Evolutionary conservation across 257 asterid genomes (phyloP), one percentile per base, ranked within the genome.

Genomic region (Plectranthus barbatus): DNA sequence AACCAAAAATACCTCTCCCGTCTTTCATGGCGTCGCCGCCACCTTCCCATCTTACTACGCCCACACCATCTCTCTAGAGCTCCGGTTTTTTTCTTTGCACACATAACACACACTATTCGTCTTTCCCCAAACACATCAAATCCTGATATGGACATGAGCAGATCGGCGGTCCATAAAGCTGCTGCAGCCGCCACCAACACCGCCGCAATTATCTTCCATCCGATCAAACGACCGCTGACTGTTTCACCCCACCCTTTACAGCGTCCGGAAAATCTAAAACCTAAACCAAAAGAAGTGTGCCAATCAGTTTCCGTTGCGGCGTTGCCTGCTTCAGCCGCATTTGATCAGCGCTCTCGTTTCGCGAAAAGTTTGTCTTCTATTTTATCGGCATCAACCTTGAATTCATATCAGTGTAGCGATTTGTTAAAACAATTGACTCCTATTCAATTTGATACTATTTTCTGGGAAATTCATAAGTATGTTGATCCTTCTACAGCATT

Each of bases 401-500:
- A 83, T 79, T 62, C 69, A 4, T 49, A 60, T 5, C 77, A 83
- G 9, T 78, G 83, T 66, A 74, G 72, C 63, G 79, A 83, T 23
- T 69, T 91, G 48, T 59, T 91, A 13, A 68, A 65, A 62, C 56
- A 29, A 62, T 66, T 84, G 63, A 71, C 66, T 59, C 88, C 95
- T 8, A 69, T 29, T 23, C 80, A 77, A 11, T 91, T 91, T 67
- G 95, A 91, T 77, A 55, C 71, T 17, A 15, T 83, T 60, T 88
- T 91, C 51, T 75, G 77, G 74, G 89, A 80, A 69, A 74, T 79
- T 65, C 84, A 76, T 60, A 69, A 68, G 21, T 56, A 60, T 55
- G 82, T 84, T 37, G 83, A 86, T 34, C 94, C 95, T 26, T 86
- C 80, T 0, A 52, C 77, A 63, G 82, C 87, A 70, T 74, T 83